Conservation (phyloP, 495 filamentous ascomycete species). For the Rhizodiscina lignyota region DNA sequence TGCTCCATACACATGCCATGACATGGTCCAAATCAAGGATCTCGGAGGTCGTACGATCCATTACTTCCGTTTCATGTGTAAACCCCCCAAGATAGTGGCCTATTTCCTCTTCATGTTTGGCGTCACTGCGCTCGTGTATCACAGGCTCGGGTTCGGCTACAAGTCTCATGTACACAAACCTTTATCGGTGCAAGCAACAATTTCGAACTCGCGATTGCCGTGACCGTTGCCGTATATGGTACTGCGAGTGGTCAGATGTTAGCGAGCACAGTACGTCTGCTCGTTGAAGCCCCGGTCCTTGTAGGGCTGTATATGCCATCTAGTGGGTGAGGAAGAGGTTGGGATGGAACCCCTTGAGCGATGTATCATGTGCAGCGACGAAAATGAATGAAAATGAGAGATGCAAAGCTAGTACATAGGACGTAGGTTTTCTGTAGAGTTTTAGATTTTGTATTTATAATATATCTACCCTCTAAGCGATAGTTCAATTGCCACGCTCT, state of each 20-base stretch:
- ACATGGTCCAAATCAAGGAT: too few species aligned
- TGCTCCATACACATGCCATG: too few species aligned
- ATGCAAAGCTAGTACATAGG: slow-evolving; percentile 1
- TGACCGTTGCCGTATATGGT: slow-evolving; percentile 74
- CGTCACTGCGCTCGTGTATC: slow-evolving; percentile 15
- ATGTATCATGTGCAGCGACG: too few species aligned
- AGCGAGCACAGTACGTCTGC: slow-evolving; percentile 71
- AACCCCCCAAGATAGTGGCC: too few species aligned
- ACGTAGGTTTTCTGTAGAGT: too few species aligned
- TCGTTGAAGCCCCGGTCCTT: slow-evolving; percentile 83
- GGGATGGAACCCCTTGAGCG: slow-evolving; percentile 36
- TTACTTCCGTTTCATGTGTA: too few species aligned
- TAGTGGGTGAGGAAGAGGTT: slow-evolving; percentile 37
- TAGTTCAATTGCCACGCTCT: too few species aligned
- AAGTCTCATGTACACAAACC: slow-evolving; percentile 59
- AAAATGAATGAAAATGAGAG: too few species aligned
- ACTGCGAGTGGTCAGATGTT: slow-evolving; percentile 67
- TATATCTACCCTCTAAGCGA: too few species aligned
- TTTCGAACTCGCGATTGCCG: slow-evolving; percentile 86
- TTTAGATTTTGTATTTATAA: too few species aligned
- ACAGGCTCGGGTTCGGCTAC: slow-evolving; percentile 53
- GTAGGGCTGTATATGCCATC: slow-evolving; percentile 67
- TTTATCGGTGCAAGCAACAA: slow-evolving; percentile 94
- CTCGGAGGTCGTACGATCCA: too few species aligned
- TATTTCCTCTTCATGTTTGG: slow-evolving; percentile 23